phyloP scores from a whole-genome alignment of 139 green algal species.

The Helicosporidium sp. region DNA sequence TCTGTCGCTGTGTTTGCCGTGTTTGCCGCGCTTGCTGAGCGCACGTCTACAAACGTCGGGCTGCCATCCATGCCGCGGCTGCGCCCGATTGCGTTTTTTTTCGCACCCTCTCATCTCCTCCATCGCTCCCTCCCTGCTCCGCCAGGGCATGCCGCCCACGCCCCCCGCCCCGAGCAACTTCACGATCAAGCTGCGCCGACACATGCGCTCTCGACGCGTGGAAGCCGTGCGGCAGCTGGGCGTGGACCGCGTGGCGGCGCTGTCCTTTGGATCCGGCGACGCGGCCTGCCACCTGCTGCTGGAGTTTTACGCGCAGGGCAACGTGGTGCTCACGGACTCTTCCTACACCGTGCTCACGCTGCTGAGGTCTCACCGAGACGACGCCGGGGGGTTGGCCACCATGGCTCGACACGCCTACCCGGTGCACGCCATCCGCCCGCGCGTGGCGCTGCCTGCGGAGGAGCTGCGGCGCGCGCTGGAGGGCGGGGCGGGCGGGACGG shows the following conservation, averaged over 20 bases:
- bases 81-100: too few species aligned
- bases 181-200: constrained; percentile 88
- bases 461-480: constrained; percentile 4
- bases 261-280: constrained; percentile 74
- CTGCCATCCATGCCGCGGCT: too few species aligned
- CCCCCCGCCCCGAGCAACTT: constrained; percentile 71
- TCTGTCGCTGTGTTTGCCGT: too few species aligned
- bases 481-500: not conserved
- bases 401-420: constrained; percentile 54
- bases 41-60: too few species aligned
- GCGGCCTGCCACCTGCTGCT: constrained; percentile 72
- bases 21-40: too few species aligned
- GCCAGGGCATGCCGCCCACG: constrained; percentile 41
- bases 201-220: constrained; percentile 70
- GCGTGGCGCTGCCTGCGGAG: constrained; percentile 5
- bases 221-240: constrained; percentile 73
- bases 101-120: not conserved
- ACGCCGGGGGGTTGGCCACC: constrained; percentile 59
- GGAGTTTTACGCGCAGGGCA: constrained; percentile 90
- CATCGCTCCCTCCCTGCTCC: not conserved
- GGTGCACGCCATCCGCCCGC: constrained; percentile 30
- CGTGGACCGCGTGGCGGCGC: constrained; percentile 80
- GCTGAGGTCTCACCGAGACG: constrained; percentile 77
- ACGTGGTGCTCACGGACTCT: constrained; percentile 77
- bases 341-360: constrained; percentile 79